Percentiles rank a stretch among this genome's conserved stretches.
These are phyloP conservation scores for Populus trichocarpa DNA, from an alignment of 441 rosid species.

Conservation along the genomic window DNA sequence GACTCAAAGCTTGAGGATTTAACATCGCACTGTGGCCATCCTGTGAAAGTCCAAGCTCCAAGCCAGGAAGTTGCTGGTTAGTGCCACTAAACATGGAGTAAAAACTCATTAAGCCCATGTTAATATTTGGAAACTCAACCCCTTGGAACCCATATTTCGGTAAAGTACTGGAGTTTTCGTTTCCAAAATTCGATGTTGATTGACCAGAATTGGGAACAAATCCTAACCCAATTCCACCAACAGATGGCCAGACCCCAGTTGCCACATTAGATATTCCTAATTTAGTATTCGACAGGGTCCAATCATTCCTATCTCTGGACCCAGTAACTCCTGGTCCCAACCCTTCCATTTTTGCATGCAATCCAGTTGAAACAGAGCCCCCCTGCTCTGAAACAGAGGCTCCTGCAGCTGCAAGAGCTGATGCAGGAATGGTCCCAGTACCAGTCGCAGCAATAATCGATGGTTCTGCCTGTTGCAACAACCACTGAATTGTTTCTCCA, in stretches of 20 bases:
- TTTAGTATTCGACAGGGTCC: conserved; percentile 52
- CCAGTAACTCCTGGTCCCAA: conserved; percentile 36
- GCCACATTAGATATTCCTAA: conserved; percentile 48
- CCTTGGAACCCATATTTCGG: conserved; percentile 53
- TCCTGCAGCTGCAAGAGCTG: conserved; percentile 62
- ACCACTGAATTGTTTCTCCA: conserved; percentile 95
- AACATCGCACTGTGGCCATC: conserved; percentile 64
- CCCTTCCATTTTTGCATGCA: conserved; percentile 55
- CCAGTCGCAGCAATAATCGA: conserved; percentile 91
- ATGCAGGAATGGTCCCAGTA: conserved; percentile 85
- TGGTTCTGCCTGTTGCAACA: conserved; percentile 84
- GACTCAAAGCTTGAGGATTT: conserved; percentile 46
- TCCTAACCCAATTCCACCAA: conserved; percentile 51
- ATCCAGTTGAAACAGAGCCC: conserved; percentile 53
- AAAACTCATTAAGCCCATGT: conserved; percentile 68
- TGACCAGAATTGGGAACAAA: conserved; percentile 28
- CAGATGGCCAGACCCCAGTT: conserved; percentile 60
- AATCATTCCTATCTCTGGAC: conserved; percentile 50
- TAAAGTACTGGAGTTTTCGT: conserved; percentile 41
- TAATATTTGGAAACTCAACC: conserved; percentile 57
- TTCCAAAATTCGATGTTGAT: conserved; percentile 40
- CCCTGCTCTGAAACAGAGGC: conserved; percentile 69
- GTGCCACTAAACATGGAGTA: conserved; percentile 56
- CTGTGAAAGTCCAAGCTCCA: conserved; percentile 91
- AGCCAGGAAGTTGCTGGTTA: conserved; percentile 65